Evolutionary conservation across 768 basidiomycete genomes (phyloP), one percentile per base, ranked within the genome.

Genomic region (Agrocybe pediades): DNA sequence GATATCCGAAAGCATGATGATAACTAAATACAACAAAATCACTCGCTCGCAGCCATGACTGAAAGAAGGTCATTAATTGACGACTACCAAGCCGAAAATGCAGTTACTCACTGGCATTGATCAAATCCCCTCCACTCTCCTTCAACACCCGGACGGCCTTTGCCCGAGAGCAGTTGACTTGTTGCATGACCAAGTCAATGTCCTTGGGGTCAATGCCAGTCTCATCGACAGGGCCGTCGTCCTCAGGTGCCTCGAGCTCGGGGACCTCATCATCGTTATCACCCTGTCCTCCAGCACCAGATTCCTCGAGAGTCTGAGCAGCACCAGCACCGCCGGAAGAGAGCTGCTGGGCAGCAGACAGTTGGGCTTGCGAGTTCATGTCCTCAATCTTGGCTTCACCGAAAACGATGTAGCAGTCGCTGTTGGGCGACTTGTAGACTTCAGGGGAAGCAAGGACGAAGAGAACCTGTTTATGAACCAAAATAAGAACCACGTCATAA

Each of bases 331-430:
- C 81, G 49, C 79, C 75, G 30, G 78, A 70, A 46, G 84, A 82
- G 60, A 92, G 81, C 65, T 91, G 92, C 65, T 95, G 92, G 46
- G 89, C 86, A 53, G 90, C 84, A 49, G 81, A 82, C 57, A 92
- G 65, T 66, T 89, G 88, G 40, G 88, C 86, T 63, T 87, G 84
- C 16, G 86, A 79, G 74, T 87, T 92, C 84, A 90, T 87, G 65
- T 94, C 92, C 75, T 95, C 92, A 60, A 92, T 86, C 89, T 94
- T 94, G 51, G 92, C 95, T 80, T 98, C 97, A 59, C 97, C 97
- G 65, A 98, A 99, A 59, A 99, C 95, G 69, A 99, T 93, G 81
- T 99, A 98, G 74, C 90, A 93, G 75, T 99, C 97, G 68, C 92
- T 94, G 76, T 93, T 95, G 40, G 90, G 87, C 46, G 92, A 94